phyloP scores from a whole-genome alignment of 2,329 filamentous ascomycete genomes.

The Cyphellophora europaea region DNA sequence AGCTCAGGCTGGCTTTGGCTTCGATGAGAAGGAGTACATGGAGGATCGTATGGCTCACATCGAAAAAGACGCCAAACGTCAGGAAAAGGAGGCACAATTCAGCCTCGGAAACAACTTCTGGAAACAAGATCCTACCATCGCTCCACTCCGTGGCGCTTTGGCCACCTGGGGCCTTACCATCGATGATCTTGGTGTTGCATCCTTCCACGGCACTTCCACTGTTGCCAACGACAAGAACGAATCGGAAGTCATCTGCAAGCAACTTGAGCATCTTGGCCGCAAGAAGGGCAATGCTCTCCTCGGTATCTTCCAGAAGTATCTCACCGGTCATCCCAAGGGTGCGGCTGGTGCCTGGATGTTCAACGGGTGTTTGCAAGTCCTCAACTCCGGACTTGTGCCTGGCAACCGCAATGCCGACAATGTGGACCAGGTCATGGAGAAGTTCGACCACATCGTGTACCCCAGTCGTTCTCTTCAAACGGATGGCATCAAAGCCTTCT shows the following conservation, averaged over 20 bases:
- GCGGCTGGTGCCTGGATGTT: slow-evolving; percentile 99
- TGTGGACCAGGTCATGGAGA: slow-evolving; percentile 89
- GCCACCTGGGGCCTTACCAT: slow-evolving; percentile 98
- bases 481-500: slow-evolving; percentile 97
- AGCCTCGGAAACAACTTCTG: slow-evolving; percentile 98
- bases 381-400: slow-evolving; percentile 87
- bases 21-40: slow-evolving; percentile 77
- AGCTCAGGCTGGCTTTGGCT: slow-evolving; percentile 57
- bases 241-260: slow-evolving; percentile 92
- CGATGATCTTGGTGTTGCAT: slow-evolving; percentile 88
- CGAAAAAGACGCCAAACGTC: slow-evolving; percentile 74
- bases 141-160: slow-evolving; percentile 87
- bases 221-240: slow-evolving; percentile 99
- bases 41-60: slow-evolving; percentile 79
- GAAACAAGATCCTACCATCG: slow-evolving; percentile 89
- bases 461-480: slow-evolving; percentile 93
- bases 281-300: slow-evolving; percentile 93
- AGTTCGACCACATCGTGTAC: slow-evolving; percentile 97
- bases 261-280: slow-evolving; percentile 87
- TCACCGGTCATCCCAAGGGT: slow-evolving; percentile 98
- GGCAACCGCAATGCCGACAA: slow-evolving; percentile 98
- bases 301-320: slow-evolving; percentile 98
- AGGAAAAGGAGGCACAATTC: slow-evolving; percentile 85
- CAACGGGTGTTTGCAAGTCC: slow-evolving; percentile 92
- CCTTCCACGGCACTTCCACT: slow-evolving; percentile 97